Evolutionary conservation across 305 asterid genomes (phyloP), one percentile per base, ranked within the genome.

Genomic region (Lippia alba): DNA sequence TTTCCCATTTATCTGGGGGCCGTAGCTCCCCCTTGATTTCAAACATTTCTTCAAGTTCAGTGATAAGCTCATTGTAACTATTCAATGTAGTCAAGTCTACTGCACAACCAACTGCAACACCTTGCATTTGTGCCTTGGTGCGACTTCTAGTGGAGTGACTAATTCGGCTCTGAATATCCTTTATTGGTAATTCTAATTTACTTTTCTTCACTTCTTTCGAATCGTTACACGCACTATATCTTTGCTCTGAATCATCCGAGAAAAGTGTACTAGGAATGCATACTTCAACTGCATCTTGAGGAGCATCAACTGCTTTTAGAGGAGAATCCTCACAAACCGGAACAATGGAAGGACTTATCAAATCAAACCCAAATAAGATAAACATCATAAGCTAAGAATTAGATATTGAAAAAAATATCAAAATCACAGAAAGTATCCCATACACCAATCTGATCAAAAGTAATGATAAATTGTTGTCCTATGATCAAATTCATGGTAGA

Each of bases 121-220:
- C 97, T 86, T 91, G 90, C 97, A 91, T 91, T 79, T 86, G 97
- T 70, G 86, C 94, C 97, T 91, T 91, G 65, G 94, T 88, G 48
- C 97, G 87, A 70, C 87, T 88, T 82, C 97, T 80, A 16, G 86
- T 77, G 45, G 83, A 79, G 58, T 73, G 56, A 67, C 54, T 80
- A 30, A 80, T 84, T 69, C 77, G 81, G 72, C 79, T 79, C 72
- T 77, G 88, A 64, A 79, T 78, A 76, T 89, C 91, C 76, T 86
- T 83, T n/a, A 76, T 62, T n/a, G 79, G 74, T 8, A 67, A 69
- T 69, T 65, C 82, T 49, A 75, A 51, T 71, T 65, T 78, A 53
- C 76, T 82, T 56, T 68, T 80, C 68, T 32, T 82, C 24, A 57
- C 64, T 61, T 71, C 89, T 67, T 64, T 80, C 15, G 66, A 55